These are phyloP conservation scores for Fusarium fujikuroi DNA, from an alignment of 2,329 filamentous ascomycete genomes.

Conservation along the genomic window DNA sequence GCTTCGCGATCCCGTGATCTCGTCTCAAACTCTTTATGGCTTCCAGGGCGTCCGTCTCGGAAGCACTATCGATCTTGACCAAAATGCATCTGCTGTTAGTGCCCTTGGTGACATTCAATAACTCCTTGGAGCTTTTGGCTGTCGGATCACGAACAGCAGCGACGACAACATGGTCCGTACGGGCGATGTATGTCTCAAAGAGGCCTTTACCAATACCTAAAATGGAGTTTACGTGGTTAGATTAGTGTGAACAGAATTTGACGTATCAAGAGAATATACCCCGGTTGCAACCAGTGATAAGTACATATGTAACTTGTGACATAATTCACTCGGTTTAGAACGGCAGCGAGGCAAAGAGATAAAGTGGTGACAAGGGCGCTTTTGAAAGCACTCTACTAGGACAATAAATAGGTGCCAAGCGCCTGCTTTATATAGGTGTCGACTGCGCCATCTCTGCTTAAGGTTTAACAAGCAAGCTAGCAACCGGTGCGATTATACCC, in stretches of 20 bases:
- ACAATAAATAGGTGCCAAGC: too few relatives aligned
- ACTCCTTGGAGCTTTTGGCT: neutral
- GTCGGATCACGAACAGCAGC: neutral
- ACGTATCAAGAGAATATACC: neutral
- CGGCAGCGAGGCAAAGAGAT: neutral
- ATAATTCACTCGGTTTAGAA: neutral
- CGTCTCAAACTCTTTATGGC: neutral
- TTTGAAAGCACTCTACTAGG: too few relatives aligned
- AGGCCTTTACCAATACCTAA: neutral
- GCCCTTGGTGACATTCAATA: neutral
- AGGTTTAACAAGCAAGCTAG: neutral
- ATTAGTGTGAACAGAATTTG: accelerated
- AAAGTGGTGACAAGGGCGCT: neutral
- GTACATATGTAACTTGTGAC: neutral
- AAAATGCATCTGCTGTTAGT: neutral
- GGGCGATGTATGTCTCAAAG: neutral
- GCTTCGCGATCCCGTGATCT: neutral
- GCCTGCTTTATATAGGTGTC: neutral
- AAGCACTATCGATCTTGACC: neutral
- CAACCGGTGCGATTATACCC: neutral
- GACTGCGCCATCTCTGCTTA: neutral
- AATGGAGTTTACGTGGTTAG: neutral
- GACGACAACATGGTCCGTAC: neutral
- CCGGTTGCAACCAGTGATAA: neutral
- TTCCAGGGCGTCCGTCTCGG: neutral